A percentile compares a stretch with the other conserved stretches of the same genome.
These are phyloP conservation scores for Naegleria fowleri DNA, from an alignment of 208 protist genomes.

Conservation along the genomic window DNA sequence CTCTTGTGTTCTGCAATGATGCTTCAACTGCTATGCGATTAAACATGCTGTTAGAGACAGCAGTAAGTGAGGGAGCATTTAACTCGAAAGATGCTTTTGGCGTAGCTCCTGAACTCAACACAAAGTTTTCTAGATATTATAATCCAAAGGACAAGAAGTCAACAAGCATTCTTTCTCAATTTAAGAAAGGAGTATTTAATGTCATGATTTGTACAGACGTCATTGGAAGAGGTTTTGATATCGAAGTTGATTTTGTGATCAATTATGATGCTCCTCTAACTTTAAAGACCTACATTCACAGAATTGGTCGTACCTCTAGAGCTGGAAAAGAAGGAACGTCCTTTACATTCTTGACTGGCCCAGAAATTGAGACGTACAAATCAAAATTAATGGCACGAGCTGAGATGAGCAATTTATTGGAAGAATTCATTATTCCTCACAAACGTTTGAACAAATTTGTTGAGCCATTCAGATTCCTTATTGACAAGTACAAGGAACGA, in stretches of 20 bases:
- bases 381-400: background rate
- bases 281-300: constrained; percentile 90
- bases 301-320: constrained; percentile 87
- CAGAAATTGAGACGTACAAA: background rate
- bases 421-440: background rate
- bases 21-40: background rate
- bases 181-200: background rate
- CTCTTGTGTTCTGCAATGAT: background rate
- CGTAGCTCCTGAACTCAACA: background rate
- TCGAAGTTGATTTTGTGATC: constrained; percentile 74
- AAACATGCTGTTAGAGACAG: background rate
- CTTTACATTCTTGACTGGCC: constrained; percentile 68
- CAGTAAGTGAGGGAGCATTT: background rate
- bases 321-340: constrained; percentile 72
- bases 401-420: background rate
- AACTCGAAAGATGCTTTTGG: background rate
- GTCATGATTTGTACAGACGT: constrained; percentile 16
- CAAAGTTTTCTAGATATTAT: background rate
- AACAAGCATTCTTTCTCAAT: background rate
- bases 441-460: background rate
- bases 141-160: background rate
- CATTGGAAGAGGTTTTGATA: constrained; percentile 61
- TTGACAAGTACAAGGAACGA: background rate
- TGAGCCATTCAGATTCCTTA: background rate
- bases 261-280: constrained; percentile 74